Base-by-base conservation (phyloP, 2,329 filamentous ascomycete genomes). In the Aspergillus phoenicis region DNA sequence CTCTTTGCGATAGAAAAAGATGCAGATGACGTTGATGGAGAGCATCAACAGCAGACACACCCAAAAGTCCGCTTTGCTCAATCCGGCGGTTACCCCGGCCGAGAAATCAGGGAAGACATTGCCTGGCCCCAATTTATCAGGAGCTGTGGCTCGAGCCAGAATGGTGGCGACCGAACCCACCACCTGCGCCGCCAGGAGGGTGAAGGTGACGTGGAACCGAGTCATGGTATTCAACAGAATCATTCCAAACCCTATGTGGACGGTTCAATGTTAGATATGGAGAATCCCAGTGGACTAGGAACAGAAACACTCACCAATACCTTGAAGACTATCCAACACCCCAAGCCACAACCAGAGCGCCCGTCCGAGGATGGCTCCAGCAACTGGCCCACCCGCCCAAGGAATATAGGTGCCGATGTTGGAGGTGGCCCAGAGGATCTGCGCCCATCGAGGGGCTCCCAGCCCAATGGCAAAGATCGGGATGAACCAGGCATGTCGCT, bases 401-500 rank as follows among this genome's bases (percentile, higher is more conserved):
- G 87, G 87, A 2, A 89, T 72, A 68, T 84, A 88, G 38, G 82
- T 76, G 6, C 85, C 87, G 59, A 87, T 82, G 11, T 82, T 82
- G 11, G 82, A 85, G 7, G 82, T 84, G 4, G 81, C 83, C 87
- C 87, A 89, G 68, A 87, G 84, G 70, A 88, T 88, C 71, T 89
- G 87, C 10, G 82, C 83, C 87, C 87, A 89, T 62, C 87, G 79
- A 2, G 87, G 87, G 3, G 86, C 85, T 2, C 75, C 85, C 13
- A 89, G 82, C 10, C 86, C 87, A 62, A 89, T 84, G 49, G 87
- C 86, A 66, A 89, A 88, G 58, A 89, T 83, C 13, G 87, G 87
- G 2, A 89, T 75, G 64, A 88, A 83, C 87, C 87, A 89, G 53
- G 81, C 84, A 72, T 89, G 87, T n/a, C 80, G 80, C 63, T 83